These are phyloP conservation scores for Discostella stelligeroides DNA, from an alignment of 108 stramenopile genomes.

Conservation along the genomic window DNA sequence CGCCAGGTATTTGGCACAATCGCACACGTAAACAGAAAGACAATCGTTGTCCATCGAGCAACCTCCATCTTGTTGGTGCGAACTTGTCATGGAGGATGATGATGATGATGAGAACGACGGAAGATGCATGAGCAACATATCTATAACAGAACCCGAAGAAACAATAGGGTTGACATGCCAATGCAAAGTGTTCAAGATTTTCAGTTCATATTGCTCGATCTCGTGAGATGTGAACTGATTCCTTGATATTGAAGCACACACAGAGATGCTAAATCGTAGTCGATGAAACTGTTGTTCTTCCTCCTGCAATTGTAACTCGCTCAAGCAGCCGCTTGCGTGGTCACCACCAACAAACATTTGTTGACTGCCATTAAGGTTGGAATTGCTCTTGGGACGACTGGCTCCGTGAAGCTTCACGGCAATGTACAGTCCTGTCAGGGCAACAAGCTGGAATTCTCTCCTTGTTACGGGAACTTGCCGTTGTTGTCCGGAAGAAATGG, in stretches of 20 bases:
- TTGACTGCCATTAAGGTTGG: neutral
- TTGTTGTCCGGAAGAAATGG: neutral
- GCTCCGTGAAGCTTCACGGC: constrained; percentile 67
- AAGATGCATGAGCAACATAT: constrained; percentile 21
- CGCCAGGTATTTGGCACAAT: constrained; percentile 63
- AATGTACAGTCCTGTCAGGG: constrained; percentile 79
- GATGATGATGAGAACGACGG: constrained; percentile 1
- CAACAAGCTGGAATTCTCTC: constrained; percentile 63
- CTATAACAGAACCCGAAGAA: constrained; percentile 37
- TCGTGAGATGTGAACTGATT: constrained; percentile 31
- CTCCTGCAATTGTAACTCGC: neutral
- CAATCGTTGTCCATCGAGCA: neutral
- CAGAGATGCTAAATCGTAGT: constrained; percentile 22
- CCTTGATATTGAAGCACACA: constrained; percentile 47
- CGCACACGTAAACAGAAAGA: constrained; percentile 28
- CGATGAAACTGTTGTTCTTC: neutral
- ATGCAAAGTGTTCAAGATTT: constrained; percentile 22
- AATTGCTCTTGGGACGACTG: constrained; percentile 17
- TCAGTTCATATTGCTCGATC: constrained; percentile 32
- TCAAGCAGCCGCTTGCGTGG: no score
- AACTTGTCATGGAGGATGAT: no score
- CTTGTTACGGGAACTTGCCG: constrained; percentile 27
- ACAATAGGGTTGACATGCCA: constrained; percentile 50
- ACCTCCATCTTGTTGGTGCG: neutral
- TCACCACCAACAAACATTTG: neutral